Evolutionary conservation across 257 asterid genomes (phyloP).

Genomic region (Gardenia jasminoides): DNA sequence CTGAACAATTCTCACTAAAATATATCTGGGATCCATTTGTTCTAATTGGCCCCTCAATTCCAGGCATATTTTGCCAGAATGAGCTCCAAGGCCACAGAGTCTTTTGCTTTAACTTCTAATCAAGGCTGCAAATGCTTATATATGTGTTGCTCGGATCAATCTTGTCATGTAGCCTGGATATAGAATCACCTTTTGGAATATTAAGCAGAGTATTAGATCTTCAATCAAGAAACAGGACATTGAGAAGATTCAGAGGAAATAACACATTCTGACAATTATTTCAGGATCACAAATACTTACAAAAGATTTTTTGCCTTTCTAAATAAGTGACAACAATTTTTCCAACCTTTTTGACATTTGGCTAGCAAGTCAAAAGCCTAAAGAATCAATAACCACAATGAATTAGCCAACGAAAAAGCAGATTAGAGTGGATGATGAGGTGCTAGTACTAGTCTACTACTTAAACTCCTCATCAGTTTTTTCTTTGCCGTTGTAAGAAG

Average conservation of each 20-base stretch:
- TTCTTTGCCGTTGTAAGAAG: conserved; percentile 26
- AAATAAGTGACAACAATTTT: neutral
- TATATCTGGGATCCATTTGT: neutral
- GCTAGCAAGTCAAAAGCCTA: neutral
- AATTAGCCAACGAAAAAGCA: neutral
- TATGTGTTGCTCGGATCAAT: neutral
- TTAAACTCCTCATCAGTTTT: neutral
- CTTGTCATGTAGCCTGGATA: neutral
- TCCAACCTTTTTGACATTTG: neutral
- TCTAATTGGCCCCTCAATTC: neutral
- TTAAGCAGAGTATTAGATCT: neutral
- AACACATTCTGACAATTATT: neutral
- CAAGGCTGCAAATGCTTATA: neutral
- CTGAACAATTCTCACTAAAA: too few relatives aligned
- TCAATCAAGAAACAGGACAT: neutral
- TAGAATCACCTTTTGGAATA: neutral
- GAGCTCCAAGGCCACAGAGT: neutral
- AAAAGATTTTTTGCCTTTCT: neutral
- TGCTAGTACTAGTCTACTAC: neutral
- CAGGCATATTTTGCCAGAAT: neutral
- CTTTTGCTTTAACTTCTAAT: neutral
- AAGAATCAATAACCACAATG: neutral
- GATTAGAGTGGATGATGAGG: too few relatives aligned
- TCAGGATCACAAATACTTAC: neutral
- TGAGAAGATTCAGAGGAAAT: neutral